Conservation (phyloP, 2,329 filamentous ascomycete genomes). For the Arthrobotrys megalospora region DNA sequence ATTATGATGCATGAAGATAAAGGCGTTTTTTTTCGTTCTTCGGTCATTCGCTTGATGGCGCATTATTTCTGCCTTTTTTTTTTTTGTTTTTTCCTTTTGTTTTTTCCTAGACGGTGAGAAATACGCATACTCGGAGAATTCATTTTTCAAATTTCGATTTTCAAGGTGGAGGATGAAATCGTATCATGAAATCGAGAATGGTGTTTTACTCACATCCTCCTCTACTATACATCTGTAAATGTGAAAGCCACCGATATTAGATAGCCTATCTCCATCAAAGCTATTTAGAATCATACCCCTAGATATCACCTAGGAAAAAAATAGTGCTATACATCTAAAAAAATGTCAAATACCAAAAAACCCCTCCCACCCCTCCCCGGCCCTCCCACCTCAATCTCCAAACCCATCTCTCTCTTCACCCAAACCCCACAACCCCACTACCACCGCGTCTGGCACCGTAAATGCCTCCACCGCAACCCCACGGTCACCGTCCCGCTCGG, state of each 20-base stretch:
- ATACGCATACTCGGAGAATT: slow-evolving; percentile 7
- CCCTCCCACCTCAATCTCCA: neutral
- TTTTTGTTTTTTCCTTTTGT: slow-evolving; percentile 7
- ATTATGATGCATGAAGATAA: slow-evolving; percentile 26
- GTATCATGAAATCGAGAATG: neutral
- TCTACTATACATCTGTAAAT: neutral
- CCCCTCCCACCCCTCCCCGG: neutral
- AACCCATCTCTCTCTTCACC: neutral
- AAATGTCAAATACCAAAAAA: too few species aligned
- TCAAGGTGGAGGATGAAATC: neutral
- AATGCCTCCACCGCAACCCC: slow-evolving; percentile 21
- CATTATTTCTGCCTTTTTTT: neutral
- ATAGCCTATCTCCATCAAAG: too few species aligned
- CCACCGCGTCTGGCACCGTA: slow-evolving; percentile 28
- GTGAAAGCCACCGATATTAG: too few species aligned
- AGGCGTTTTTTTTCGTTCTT: neutral
- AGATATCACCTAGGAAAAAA: too few species aligned
- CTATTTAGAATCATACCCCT: too few species aligned
- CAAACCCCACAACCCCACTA: slow-evolving; percentile 35
- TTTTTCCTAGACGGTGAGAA: slow-evolving; percentile 29
- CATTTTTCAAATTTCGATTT: neutral
- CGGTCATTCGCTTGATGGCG: neutral
- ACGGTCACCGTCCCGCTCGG: slow-evolving; percentile 22
- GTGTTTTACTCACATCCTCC: neutral
- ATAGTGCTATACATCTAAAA: too few species aligned